These are phyloP conservation scores for Manihot esculenta DNA, from an alignment of 441 rosid species.

Conservation along the genomic window DNA sequence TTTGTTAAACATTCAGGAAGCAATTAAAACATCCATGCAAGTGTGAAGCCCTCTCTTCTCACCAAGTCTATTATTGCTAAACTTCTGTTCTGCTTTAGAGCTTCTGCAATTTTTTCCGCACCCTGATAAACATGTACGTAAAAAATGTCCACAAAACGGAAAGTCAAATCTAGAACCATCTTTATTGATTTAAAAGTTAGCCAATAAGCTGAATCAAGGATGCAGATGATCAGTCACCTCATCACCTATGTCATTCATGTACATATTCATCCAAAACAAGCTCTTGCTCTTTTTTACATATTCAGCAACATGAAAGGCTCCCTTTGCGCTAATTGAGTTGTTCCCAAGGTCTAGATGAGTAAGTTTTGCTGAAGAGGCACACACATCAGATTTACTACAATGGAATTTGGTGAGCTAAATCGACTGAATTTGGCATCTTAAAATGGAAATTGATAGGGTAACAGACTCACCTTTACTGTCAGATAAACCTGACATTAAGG, in stretches of 20 bases:
- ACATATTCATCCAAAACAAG: conserved; percentile 91
- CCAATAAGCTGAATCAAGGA: conserved; percentile 2
- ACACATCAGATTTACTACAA: conserved; percentile 23
- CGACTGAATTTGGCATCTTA: conserved; percentile 3
- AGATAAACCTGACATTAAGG: conserved; percentile 77
- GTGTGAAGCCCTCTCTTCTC: conserved; percentile 30
- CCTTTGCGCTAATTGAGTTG: conserved; percentile 81
- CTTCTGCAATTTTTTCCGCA: conserved; percentile 76
- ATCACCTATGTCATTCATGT: conserved; percentile 96
- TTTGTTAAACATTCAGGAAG: conserved; percentile 5
- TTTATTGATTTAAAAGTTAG: background rate
- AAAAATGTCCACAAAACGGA: conserved; percentile 15
- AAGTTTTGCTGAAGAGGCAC: conserved; percentile 57
- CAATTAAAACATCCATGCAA: background rate
- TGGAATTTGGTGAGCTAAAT: background rate
- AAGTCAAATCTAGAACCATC: conserved; percentile 10
- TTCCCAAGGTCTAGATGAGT: conserved; percentile 87
- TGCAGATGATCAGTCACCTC: conserved; percentile 50
- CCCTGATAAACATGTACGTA: conserved; percentile 51
- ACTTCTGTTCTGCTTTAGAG: conserved; percentile 76
- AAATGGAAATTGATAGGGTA: conserved; percentile 18
- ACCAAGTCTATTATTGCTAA: conserved; percentile 83
- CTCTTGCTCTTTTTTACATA: conserved; percentile 84
- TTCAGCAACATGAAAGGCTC: conserved; percentile 79
- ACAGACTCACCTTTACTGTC: conserved; percentile 64